Evolutionary conservation across 2,329 filamentous ascomycete species (phyloP).

Genomic region (Colletotrichum salicis): DNA sequence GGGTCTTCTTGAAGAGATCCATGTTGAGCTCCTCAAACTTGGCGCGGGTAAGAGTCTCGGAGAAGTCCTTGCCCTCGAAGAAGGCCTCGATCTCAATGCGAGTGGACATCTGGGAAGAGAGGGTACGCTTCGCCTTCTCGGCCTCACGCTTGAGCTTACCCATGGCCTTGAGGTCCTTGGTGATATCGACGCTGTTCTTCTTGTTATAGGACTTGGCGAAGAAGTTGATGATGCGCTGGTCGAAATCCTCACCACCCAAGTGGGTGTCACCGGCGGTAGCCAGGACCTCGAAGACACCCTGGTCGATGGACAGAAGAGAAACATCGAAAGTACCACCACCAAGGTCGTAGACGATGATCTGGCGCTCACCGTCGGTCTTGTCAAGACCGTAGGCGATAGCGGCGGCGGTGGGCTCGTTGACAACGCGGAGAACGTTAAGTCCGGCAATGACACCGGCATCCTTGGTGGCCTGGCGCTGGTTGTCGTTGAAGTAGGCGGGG

Average conservation of each 20-base stretch:
- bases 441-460: conserved; percentile 92
- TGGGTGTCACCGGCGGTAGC: conserved; percentile 97
- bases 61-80: conserved; percentile 97
- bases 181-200: conserved; percentile 92
- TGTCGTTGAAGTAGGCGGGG: conserved; percentile 98
- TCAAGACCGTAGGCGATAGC: conserved; percentile 95
- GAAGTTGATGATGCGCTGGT: conserved; percentile 96
- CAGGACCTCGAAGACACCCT: conserved; percentile 93
- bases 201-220: conserved; percentile 99
- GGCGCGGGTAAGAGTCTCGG: conserved; percentile 96
- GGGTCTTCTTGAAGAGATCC: conserved; percentile 98
- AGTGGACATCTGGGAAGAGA: conserved; percentile 92
- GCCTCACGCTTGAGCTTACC: conserved; percentile 99
- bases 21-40: conserved; percentile 99
- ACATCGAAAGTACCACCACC: conserved; percentile 97
- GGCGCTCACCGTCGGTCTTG: conserved; percentile 84
- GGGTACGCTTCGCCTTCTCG: conserved; percentile 98
- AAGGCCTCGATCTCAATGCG: conserved; percentile 98
- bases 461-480: conserved; percentile 96
- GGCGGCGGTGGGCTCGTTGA: conserved; percentile 96
- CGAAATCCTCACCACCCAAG: conserved; percentile 98
- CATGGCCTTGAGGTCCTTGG: conserved; percentile 97
- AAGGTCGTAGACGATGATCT: conserved; percentile 93
- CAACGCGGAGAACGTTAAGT: conserved; percentile 93
- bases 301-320: conserved; percentile 88